These are phyloP conservation scores for Emmonsiellopsis sp. DNA, from an alignment of 2,329 filamentous ascomycete genomes.

Conservation along the genomic window DNA sequence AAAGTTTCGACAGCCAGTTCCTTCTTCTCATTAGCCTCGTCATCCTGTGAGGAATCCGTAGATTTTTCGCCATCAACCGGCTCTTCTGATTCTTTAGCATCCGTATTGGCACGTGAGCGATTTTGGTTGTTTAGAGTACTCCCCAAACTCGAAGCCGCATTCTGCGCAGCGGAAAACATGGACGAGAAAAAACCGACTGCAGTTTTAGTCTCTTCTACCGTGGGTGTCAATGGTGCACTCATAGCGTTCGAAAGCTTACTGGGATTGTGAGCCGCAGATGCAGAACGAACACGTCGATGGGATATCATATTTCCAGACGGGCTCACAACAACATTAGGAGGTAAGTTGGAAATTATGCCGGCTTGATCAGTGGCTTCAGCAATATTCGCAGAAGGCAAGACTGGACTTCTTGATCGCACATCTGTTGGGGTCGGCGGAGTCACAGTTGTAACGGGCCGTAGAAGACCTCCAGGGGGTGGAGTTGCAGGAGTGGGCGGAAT, in stretches of 20 bases:
- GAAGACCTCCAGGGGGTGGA: slow-evolving; percentile 17
- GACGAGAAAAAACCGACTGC: slow-evolving; percentile 77
- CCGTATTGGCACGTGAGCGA: slow-evolving; percentile 30
- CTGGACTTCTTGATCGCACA: slow-evolving; percentile 26
- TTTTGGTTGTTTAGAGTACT: slow-evolving; percentile 50
- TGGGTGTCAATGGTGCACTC: slow-evolving; percentile 65
- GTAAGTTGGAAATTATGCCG: slow-evolving; percentile 13
- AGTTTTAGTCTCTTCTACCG: slow-evolving; percentile 53
- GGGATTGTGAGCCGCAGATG: slow-evolving; percentile 51
- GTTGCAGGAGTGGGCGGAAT: slow-evolving; percentile 12
- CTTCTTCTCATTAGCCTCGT: slow-evolving; percentile 43
- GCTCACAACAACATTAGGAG: slow-evolving; percentile 47
- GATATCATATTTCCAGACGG: slow-evolving; percentile 63
- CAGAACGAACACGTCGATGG: slow-evolving; percentile 56
- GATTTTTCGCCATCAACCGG: slow-evolving; percentile 17
- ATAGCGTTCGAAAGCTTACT: slow-evolving; percentile 81
- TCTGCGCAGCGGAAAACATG: slow-evolving; percentile 87
- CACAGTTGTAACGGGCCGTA: slow-evolving; percentile 47
- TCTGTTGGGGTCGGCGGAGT: slow-evolving; percentile 57
- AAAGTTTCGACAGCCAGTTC: slow-evolving; percentile 80
- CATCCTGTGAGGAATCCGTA: slow-evolving; percentile 14
- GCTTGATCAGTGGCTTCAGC: slow-evolving; percentile 32
- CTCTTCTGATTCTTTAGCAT: slow-evolving; percentile 23
- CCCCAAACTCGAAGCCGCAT: slow-evolving; percentile 72
- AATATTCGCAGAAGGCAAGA: slow-evolving; percentile 22